Evolutionary conservation across 1,284 basidiomycete species (phyloP).

Genomic region (Ceratobasidium sp.): DNA sequence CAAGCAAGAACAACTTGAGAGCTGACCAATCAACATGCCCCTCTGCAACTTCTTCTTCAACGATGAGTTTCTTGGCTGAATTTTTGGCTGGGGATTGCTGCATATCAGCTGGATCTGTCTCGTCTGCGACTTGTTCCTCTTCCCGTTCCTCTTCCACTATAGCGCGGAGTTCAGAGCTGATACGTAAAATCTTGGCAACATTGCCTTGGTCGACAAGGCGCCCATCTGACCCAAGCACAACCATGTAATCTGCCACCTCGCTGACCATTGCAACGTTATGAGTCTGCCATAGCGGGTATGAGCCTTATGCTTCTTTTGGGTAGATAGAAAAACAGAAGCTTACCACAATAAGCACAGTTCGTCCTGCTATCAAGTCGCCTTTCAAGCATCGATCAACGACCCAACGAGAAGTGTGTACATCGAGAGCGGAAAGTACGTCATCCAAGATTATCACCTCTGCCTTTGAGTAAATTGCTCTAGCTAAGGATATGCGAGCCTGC

Average conservation of each 20-base stretch:
- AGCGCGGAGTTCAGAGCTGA: constrained; percentile 50
- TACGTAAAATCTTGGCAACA: constrained; percentile 62
- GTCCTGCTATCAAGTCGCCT: constrained; percentile 57
- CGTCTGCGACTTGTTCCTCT: constrained; percentile 48
- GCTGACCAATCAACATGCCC: constrained; percentile 68
- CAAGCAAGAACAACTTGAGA: constrained; percentile 51
- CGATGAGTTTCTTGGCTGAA: constrained; percentile 64
- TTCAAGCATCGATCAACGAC: constrained; percentile 60
- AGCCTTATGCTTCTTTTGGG: not conserved
- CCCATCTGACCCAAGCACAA: constrained; percentile 64
- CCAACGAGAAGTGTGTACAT: constrained; percentile 60
- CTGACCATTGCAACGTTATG: constrained; percentile 59
- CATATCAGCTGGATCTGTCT: constrained; percentile 49
- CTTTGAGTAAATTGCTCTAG: constrained; percentile 81
- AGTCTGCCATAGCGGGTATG: constrained; percentile 49
- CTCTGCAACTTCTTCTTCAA: constrained; percentile 71
- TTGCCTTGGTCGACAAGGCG: constrained; percentile 65
- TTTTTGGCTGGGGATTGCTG: constrained; percentile 50
- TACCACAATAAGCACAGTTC: constrained; percentile 61
- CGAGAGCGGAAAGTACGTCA: constrained; percentile 56
- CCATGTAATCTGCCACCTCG: constrained; percentile 58
- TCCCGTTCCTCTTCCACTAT: constrained; percentile 57
- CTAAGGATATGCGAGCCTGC: constrained; percentile 83
- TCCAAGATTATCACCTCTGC: constrained; percentile 73
- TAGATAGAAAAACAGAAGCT: constrained; percentile 3